Evolutionary conservation across 2,329 filamentous ascomycete species (phyloP), one percentile per base, ranked within the genome.

Genomic region (Microthyrium microscopicum): DNA sequence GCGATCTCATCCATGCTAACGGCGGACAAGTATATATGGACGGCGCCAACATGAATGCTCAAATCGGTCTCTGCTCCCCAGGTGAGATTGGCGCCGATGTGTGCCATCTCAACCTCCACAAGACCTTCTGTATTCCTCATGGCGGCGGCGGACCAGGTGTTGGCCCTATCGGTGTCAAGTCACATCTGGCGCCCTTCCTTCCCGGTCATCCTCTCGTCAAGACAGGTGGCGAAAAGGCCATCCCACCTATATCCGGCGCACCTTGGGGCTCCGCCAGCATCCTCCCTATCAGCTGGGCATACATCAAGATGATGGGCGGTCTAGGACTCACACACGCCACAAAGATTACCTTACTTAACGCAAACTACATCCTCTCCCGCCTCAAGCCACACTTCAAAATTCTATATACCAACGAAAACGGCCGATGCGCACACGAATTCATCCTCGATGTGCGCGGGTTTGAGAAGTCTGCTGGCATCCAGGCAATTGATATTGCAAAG

Each of bases 1-100:
- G 84, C 56, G 63, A 83, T 35, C 62, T 91, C 20, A 83, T 95
- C 13, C 87, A 95, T 59, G 57, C 78, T 42, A 64, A 91, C 50
- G 87, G 87, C 33, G 87, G 87, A 7, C 82, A 91, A 51, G 87
- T 95, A 12, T 95, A 94, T 64, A 94, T 95, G 87, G 87, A 95
- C 52, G 87, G 87, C 30, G 87, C 87, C 43, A 95, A 95, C 62
- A 89, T 94, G 83, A 95, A 94, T 51, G 87, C 87, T 13, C 87
- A 95, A 57, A 94, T 95, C 42, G 87, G 87, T 9, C 69, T 95
- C 8, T 93, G 83, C 62, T 92, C 83, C 1, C 87, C 87, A 2
- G 87, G 87, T 25, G 84, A 91, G 54, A 92, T 95, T 44, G 87
- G 87, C 15, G 87, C 87, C 20, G 87, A 95, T 52, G 85, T 94